Evolutionary conservation across 306 rosid genomes (phyloP), one percentile per base, ranked within the genome.

Genomic region (Cicer pinnatifidum): DNA sequence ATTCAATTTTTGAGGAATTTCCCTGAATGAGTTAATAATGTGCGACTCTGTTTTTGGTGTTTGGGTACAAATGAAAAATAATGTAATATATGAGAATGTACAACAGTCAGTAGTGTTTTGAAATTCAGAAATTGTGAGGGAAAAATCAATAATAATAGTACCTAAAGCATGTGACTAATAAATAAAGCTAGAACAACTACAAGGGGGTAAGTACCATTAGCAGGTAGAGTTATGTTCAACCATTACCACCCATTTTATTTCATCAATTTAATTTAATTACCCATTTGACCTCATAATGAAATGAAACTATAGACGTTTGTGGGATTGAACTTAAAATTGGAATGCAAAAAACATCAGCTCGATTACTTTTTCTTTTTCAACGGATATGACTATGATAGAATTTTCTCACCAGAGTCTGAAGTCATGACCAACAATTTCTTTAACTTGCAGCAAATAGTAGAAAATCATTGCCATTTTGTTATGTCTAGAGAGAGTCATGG

Each of bases 1-100:
- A 63, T 19, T 73, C 73, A 73, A 53, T 78, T 61, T 50, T 70
- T 19, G 69, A 74, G 39, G 20, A 62, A 39, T 19, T 74, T 9
- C 16, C 67, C 51, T 60, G 11, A 58, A 56, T 54, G 68, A 60
- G 67, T 60, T 28, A 20, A 10, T 51, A 70, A 53, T 45, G 75
- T 33, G 35, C 1, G 61, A 35, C 60, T 48, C 73, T 15, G 44
- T n/a, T 64, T 67, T 39, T 17, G 39, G 40, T 64, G 15, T 64
- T 17, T 67, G 44, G 73, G 28, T 28, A 28, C 61, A 50, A 69
- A 69, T 13, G 46, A 13, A 12, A 38, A 69, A 37, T n/a, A 12
- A 35, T 51, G 46, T 48, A 12, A 50, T 58, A 69, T 35, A 69
- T 16, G 48, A 13, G 9, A 33, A 47, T 10, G 4, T 67, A 13